Evolutionary conservation across 164 flowering plant genomes (phyloP).

Genomic region (Vitis riparia): DNA sequence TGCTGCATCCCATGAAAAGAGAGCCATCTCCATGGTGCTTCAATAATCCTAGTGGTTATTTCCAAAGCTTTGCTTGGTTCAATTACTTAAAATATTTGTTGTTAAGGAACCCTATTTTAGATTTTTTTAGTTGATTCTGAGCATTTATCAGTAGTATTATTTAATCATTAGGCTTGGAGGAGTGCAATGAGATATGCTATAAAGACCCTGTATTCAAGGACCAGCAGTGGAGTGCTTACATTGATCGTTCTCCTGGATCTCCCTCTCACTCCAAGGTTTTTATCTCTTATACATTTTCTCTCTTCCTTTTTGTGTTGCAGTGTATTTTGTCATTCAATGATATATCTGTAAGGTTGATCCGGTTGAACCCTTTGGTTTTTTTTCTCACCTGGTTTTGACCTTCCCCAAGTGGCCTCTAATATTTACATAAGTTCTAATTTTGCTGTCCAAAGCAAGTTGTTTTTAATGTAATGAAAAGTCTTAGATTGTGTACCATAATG

Average conservation of each 20-base stretch:
- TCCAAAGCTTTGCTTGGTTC: background rate
- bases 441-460: no score
- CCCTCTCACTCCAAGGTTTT: slow-evolving; percentile 66
- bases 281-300: background rate
- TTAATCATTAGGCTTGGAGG: slow-evolving; percentile 53
- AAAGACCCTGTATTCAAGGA: slow-evolving; percentile 95
- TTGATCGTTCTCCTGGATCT: slow-evolving; percentile 95
- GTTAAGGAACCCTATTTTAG: background rate
- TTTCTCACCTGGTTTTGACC: no score
- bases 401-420: background rate
- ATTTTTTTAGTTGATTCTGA: background rate
- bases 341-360: background rate
- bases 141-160: background rate
- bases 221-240: slow-evolving; percentile 89
- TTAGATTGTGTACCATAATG: background rate
- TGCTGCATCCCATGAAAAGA: no score
- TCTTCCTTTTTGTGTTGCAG: background rate
- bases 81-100: background rate
- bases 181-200: slow-evolving; percentile 81
- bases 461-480: background rate
- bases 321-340: background rate
- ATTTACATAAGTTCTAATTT: background rate
- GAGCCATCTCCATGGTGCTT: no score
- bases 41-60: no score
- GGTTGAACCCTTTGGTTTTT: background rate